These are phyloP conservation scores for Iberis amara DNA, from an alignment of 441 rosid species.

Conservation along the genomic window DNA sequence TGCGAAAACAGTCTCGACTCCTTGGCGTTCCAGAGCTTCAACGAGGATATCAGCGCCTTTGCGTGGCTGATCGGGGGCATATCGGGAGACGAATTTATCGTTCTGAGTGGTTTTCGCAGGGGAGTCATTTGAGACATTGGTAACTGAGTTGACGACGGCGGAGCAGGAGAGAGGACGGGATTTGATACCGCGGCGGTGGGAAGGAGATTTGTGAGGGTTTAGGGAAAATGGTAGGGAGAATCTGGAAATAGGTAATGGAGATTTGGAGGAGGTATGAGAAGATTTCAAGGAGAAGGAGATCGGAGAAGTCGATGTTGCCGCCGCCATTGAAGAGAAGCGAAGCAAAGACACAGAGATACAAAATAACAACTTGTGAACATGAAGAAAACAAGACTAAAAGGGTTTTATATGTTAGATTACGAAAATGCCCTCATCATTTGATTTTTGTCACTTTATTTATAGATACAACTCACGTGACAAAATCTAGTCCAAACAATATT, in stretches of 20 bases:
- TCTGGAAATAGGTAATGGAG: constrained; percentile 28
- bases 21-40: constrained; percentile 82
- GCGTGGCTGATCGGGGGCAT: constrained; percentile 59
- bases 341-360: background rate
- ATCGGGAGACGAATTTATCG: constrained; percentile 34
- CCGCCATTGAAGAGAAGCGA: constrained; percentile 28
- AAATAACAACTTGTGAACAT: constrained; percentile 8
- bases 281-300: constrained; percentile 31
- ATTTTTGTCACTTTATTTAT: too few species aligned
- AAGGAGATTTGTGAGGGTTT: constrained; percentile 18
- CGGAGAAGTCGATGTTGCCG: constrained; percentile 30
- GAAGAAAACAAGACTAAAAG: background rate
- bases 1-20: constrained; percentile 76
- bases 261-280: constrained; percentile 27
- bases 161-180: constrained; percentile 21
- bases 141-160: constrained; percentile 24
- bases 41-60: constrained; percentile 92
- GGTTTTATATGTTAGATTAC: constrained; percentile 6
- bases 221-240: constrained; percentile 30
- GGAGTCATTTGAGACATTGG: constrained; percentile 20
- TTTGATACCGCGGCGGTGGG: constrained; percentile 24
- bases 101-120: background rate
- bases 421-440: constrained; percentile 15
- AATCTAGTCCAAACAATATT: too few species aligned
- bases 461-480: too few species aligned